Evolutionary conservation across 345 rosid species (phyloP).

Genomic region (Citropsis articulata): DNA sequence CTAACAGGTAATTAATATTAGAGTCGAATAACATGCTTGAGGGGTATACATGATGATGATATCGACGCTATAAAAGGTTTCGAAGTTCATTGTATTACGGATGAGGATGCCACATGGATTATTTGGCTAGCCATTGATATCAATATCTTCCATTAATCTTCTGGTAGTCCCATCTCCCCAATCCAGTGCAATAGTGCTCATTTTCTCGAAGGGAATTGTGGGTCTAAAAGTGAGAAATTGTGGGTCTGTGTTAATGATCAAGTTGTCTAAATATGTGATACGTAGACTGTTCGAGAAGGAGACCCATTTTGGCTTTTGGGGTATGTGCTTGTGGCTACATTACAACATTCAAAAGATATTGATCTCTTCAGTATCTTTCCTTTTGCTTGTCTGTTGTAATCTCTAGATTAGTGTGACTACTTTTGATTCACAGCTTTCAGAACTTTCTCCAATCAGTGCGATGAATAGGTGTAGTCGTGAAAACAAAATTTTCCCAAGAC

Average conservation of each 20-base stretch:
- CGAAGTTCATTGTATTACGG: too few relatives aligned
- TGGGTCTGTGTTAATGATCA: not conserved
- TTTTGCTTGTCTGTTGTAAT: not conserved
- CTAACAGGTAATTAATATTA: too few relatives aligned
- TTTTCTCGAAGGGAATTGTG: not conserved
- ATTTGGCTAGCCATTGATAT: conserved; percentile 1
- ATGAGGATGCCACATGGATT: not conserved
- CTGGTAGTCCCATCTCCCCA: conserved; percentile 3
- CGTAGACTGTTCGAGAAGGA: not conserved
- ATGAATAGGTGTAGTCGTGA: not conserved
- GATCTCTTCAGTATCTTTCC: not conserved
- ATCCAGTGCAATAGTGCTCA: not conserved
- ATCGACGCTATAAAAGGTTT: too few relatives aligned
- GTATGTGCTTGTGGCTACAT: not conserved
- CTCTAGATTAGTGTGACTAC: not conserved
- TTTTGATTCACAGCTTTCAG: too few relatives aligned
- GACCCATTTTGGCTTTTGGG: not conserved
- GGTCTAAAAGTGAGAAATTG: not conserved
- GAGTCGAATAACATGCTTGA: too few relatives aligned
- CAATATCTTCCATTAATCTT: not conserved
- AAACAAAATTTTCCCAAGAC: not conserved
- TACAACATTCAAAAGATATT: not conserved
- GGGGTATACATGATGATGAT: too few relatives aligned
- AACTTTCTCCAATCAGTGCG: not conserved
- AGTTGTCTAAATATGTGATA: not conserved